Base-by-base conservation (phyloP, 441 rosid genomes). In the Populus hybrid region DNA sequence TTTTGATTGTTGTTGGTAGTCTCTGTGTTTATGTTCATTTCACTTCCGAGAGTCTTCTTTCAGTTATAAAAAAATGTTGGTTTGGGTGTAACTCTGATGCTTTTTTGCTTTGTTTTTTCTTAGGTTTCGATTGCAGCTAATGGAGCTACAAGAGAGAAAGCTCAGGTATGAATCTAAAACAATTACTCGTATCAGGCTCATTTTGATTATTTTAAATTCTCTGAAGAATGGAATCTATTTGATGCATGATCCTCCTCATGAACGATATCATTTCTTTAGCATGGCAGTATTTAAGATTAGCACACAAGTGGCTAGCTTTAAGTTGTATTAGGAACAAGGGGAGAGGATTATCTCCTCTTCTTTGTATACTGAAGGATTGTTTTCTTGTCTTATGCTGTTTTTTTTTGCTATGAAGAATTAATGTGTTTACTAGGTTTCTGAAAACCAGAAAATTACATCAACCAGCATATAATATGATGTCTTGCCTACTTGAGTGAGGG, bases 81-180 rank as follows among this genome's bases (percentile, higher is more conserved):
- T 64, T 33, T 68, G 23, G 7, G 4, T 63, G 74, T 74, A 36
- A 36, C 5, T 31, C 66, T 40, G 35, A 66, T 9, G n/a, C 21
- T 53, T 53, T 78, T 72, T 29, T 21, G 28, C 69, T 1, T 76
- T 21, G 68, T 20, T 71, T 28, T 64, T 70, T 71, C 77, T 24
- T 85, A 94, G 98, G 99, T 96, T 83, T 78, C 89, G 78, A 89
- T 97, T 80, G 89, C 93, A 20, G 87, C 92, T 9, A 90, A 88
- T 78, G 83, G 88, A 83, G 97, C 90, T 81, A 87, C 97, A 33
- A 92, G 87, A 85, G 99, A 93, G 77, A 93, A 84, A 76, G 88
- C 98, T 10, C 98, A 93, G 97, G 99, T 94, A 79, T 68, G 80
- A 35, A 53, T 26, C 29, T 7, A 16, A 33, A 20, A 9, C 9